Evolutionary conservation across 441 rosid genomes (phyloP).

Genomic region (Breynia disticha): DNA sequence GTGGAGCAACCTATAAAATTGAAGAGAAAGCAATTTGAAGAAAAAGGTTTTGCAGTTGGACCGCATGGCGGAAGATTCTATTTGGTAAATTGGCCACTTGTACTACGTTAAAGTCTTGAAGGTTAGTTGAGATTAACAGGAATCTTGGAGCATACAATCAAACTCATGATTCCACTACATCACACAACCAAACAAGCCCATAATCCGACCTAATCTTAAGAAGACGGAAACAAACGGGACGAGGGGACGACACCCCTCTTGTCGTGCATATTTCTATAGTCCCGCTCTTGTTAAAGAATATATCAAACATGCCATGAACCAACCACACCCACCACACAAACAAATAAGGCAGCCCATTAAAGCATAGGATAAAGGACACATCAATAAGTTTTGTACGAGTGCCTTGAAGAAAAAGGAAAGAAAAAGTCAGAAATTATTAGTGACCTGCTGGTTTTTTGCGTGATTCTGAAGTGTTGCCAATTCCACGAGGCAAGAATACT

Average conservation of each 20-base stretch:
- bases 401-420: background rate
- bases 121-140: constrained; percentile 17
- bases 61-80: constrained; percentile 26
- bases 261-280: too few relatives aligned
- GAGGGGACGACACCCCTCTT: constrained; percentile 8
- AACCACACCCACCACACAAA: constrained; percentile 16
- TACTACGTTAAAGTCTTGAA: background rate
- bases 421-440: background rate
- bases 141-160: constrained; percentile 28
- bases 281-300: too few relatives aligned
- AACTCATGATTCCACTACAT: constrained; percentile 17
- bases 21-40: constrained; percentile 8
- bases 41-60: constrained; percentile 15
- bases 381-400: too few relatives aligned
- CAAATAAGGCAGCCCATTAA: background rate
- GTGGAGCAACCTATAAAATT: constrained; percentile 67
- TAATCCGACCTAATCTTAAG: constrained; percentile 9
- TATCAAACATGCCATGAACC: too few relatives aligned
- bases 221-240: background rate
- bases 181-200: constrained; percentile 16
- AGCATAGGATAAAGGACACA: background rate
- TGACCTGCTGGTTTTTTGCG: constrained; percentile 62
- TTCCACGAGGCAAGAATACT: constrained; percentile 68
- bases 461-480: constrained; percentile 33
- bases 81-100: constrained; percentile 10